Conservation (phyloP, 2,329 filamentous ascomycete genomes). For the Dactylonectria macrodidyma region DNA sequence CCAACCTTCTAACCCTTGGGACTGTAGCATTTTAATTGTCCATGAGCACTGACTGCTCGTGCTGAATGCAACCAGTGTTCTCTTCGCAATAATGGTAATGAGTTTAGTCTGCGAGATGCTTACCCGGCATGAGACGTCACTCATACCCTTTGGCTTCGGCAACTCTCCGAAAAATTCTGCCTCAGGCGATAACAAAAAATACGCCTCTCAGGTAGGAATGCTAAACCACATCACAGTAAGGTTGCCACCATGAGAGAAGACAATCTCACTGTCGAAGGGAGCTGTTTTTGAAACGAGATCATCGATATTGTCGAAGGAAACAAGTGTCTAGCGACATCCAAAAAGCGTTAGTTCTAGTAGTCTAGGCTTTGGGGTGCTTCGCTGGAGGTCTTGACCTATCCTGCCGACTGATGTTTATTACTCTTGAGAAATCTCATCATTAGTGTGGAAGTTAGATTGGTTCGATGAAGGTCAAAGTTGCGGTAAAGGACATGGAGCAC, state of each 20-base stretch:
- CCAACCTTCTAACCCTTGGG: neutral
- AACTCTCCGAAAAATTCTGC: neutral
- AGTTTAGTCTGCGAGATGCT: neutral
- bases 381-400: too few species aligned
- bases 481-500: neutral
- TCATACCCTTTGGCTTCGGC: neutral
- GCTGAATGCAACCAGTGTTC: neutral
- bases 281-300: neutral
- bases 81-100: neutral
- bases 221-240: neutral
- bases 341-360: neutral
- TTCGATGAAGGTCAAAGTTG: too few species aligned
- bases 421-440: neutral
- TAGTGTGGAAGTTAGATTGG: neutral
- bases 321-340: too few species aligned
- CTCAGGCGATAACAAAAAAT: slow-evolving; percentile 11
- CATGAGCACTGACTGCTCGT: neutral
- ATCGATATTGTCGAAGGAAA: too few species aligned
- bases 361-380: neutral
- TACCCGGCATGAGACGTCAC: neutral
- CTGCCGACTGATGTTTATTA: neutral
- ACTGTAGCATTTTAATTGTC: neutral
- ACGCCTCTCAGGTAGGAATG: neutral
- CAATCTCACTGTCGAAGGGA: neutral
- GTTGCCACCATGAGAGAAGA: neutral